These are phyloP conservation scores for Botrytis galanthina DNA, from an alignment of 2,329 filamentous ascomycete species.

Conservation along the genomic window DNA sequence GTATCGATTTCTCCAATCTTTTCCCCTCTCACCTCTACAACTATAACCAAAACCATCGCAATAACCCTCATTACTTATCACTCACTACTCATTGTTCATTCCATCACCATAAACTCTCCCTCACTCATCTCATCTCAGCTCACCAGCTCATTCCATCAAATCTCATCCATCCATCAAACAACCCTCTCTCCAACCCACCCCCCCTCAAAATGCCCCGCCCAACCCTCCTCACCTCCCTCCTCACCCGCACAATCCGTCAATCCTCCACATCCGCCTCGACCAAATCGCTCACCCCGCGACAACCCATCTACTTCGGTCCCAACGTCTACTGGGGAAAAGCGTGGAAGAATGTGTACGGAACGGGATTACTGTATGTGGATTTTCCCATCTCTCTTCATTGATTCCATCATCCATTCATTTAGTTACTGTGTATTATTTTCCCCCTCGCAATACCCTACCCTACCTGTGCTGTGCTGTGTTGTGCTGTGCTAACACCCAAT, in stretches of 20 bases:
- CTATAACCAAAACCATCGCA: not conserved
- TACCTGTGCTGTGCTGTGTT: too few species aligned
- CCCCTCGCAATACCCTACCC: not conserved
- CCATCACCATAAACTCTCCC: too few species aligned
- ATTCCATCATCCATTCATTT: not conserved
- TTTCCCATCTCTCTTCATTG: not conserved
- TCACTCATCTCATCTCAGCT: not conserved
- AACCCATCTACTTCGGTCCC: constrained; percentile 4
- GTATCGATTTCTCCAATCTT: not conserved
- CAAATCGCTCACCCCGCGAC: not conserved
- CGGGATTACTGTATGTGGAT: not conserved
- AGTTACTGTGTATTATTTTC: not conserved
- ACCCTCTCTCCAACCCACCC: not conserved
- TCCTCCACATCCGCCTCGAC: not conserved
- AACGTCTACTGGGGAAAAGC: constrained; percentile 17
- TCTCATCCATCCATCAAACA: not conserved
- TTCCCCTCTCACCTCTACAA: not conserved
- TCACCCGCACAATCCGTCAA: not conserved
- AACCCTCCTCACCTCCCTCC: not conserved
- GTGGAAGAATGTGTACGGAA: not conserved
- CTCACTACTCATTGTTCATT: not conserved
- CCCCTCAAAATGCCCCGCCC: not conserved
- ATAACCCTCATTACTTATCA: too few species aligned
- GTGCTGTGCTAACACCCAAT: not conserved
- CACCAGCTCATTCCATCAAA: not conserved